Percentiles rank a stretch among this genome's conserved stretches.
Evolutionary conservation across 106 monocot species (phyloP).

Genomic region (Phalaenopsis equestris): DNA sequence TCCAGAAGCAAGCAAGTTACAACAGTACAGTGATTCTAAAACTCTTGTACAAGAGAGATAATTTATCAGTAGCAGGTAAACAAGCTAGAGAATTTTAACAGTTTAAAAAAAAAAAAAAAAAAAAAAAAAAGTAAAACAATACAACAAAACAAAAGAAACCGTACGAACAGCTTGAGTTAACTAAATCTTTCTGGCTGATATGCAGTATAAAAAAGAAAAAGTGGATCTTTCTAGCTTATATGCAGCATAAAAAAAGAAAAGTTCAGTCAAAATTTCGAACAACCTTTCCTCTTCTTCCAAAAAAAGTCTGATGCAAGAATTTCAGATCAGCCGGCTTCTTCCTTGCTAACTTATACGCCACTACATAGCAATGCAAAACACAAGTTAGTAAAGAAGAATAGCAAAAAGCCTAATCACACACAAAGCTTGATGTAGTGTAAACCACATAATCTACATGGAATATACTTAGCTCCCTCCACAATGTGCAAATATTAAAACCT

Average conservation of each 20-base stretch:
- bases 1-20: too few relatives aligned
- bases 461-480: not conserved
- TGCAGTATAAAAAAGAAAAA: constrained; percentile 1
- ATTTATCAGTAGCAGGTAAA: too few relatives aligned
- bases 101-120: not conserved
- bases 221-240: not conserved
- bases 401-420: not conserved
- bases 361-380: constrained; percentile 31
- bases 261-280: not conserved
- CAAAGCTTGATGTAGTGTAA: not conserved
- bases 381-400: not conserved
- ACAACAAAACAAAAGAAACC: not conserved
- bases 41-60: too few relatives aligned
- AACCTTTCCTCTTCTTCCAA: constrained; percentile 95
- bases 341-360: constrained; percentile 71
- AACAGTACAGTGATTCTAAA: too few relatives aligned
- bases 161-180: not conserved
- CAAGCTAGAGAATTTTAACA: too few relatives aligned
- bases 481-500: not conserved
- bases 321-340: constrained; percentile 84
- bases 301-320: constrained; percentile 71
- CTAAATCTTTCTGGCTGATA: not conserved
- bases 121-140: not conserved
- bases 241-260: not conserved
- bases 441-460: not conserved